Percentiles rank a stretch among this genome's conserved stretches.
Conservation (phyloP, 192 early-diverging fungal species). For the Phycomyces nitens region DNA sequence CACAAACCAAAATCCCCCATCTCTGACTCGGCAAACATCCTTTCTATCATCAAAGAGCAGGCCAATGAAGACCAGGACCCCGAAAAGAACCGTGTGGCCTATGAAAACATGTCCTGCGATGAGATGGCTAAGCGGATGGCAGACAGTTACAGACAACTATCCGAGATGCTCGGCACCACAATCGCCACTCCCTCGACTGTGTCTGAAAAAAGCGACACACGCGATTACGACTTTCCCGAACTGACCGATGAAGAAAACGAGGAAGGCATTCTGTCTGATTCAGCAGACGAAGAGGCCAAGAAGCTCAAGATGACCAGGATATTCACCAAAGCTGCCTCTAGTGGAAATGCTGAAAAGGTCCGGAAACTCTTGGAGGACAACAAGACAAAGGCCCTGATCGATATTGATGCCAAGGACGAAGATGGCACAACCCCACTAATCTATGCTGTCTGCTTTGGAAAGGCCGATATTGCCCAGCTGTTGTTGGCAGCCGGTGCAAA, state of each 20-base stretch:
- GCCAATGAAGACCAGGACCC: not conserved
- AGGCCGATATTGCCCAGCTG: slow-evolving; percentile 63
- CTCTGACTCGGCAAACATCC: too few relatives aligned
- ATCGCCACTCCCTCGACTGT: slow-evolving; percentile 3
- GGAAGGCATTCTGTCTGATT: not conserved
- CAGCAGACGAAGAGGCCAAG: slow-evolving; percentile 29
- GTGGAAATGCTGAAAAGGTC: slow-evolving; percentile 51
- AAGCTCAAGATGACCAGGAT: slow-evolving; percentile 54
- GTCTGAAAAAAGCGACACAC: not conserved
- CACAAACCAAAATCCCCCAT: too few relatives aligned
- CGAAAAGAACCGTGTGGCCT: slow-evolving; percentile 16
- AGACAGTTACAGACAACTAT: slow-evolving; percentile 30
- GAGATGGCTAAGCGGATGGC: slow-evolving; percentile 32
- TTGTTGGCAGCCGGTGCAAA: slow-evolving; percentile 72
- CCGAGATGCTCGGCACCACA: slow-evolving; percentile 20
- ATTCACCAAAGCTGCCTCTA: slow-evolving; percentile 67
- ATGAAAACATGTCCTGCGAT: slow-evolving; percentile 36
- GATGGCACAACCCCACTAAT: slow-evolving; percentile 86
- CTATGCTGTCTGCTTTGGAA: slow-evolving; percentile 87
- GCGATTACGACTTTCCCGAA: not conserved
- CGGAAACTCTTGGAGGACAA: slow-evolving; percentile 16
- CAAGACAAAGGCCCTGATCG: slow-evolving; percentile 50
- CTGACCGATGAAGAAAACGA: not conserved
- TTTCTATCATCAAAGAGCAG: too few relatives aligned
- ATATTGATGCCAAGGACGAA: slow-evolving; percentile 79